Evolutionary conservation across 176 grass and related monocot species (phyloP).

Genomic region (Aegilops speltoides): DNA sequence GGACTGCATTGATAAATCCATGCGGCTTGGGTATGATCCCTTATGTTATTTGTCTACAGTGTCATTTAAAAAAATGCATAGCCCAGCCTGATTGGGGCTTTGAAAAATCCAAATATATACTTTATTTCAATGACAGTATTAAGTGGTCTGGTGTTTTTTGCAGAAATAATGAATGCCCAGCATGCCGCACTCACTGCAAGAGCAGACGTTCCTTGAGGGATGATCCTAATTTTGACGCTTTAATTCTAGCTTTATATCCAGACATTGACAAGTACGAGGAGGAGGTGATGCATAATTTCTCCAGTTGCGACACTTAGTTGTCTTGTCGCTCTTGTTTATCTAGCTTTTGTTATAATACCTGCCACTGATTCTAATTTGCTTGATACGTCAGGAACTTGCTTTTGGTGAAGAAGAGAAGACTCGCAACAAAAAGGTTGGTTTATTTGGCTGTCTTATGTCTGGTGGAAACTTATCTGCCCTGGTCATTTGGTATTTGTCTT

Average conservation of each 20-base stretch:
- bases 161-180: constrained; percentile 92
- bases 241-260: constrained; percentile 85
- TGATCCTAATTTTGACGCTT: constrained; percentile 84
- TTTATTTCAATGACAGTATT: not conserved
- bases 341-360: constrained; percentile 30
- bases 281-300: constrained; percentile 62
- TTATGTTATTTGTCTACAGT: constrained; percentile 20
- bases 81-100: not conserved
- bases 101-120: constrained; percentile 5
- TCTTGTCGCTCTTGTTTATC: constrained; percentile 16
- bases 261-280: constrained; percentile 92
- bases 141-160: constrained; percentile 18
- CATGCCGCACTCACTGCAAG: constrained; percentile 86
- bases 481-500: constrained; percentile 6
- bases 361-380: constrained; percentile 31
- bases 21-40: constrained; percentile 75
- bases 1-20: constrained; percentile 93
- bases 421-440: constrained; percentile 69
- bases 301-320: not conserved
- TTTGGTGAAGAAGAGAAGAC: constrained; percentile 70
- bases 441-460: constrained; percentile 32
- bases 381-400: constrained; percentile 67
- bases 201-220: constrained; percentile 88
- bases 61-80: constrained; percentile 9
- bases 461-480: not conserved